Evolutionary conservation across 345 rosid species (phyloP), one percentile per base, ranked within the genome.

Genomic region (Microcos paniculata): DNA sequence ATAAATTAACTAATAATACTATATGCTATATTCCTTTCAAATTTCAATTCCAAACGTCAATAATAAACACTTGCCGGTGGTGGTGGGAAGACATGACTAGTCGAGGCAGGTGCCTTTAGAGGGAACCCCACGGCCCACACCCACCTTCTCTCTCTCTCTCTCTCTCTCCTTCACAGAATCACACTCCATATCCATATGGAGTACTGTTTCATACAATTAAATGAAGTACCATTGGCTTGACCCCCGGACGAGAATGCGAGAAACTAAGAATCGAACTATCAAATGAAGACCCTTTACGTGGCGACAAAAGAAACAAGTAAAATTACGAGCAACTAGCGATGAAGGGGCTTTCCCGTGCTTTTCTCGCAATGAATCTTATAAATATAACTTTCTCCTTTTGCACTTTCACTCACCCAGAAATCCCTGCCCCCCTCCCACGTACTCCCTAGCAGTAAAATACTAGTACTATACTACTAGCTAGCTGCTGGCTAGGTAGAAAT

Each of bases 11-110:
- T 23, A 24, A 6, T 35, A 2, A 35, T 66, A 45, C n/a, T n/a
- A n/a, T n/a, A n/a, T n/a, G n/a, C n/a, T n/a, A n/a, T 45, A 43
- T 66, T 66, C 71, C 35, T 66, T 65, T 65, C 70, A 13, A 35
- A 24, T 24, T 28, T 38, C 40, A 26, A 67, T 40, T 69, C 55
- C 21, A 14, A 13, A 7, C 23, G 38, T 67, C 56, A 48, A 30
- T 49, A 69, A 48, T 69, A 19, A 19, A 30, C 72, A 69, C 16
- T 30, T 28, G 58, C 43, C 9, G 57, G 16, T 49, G 72, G 24
- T 23, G 57, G 15, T 48, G 45, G 45, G 45, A 42, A 31, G 59
- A 49, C 73, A 69, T 18, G 58, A 69, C 59, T 69, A 30, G 43
- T 49, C 19, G 45, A 49, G 59, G 59, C 19, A 31, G 73, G 59